Evolutionary conservation across 1,284 basidiomycete species (phyloP).

Genomic region (Marasmius sp.): DNA sequence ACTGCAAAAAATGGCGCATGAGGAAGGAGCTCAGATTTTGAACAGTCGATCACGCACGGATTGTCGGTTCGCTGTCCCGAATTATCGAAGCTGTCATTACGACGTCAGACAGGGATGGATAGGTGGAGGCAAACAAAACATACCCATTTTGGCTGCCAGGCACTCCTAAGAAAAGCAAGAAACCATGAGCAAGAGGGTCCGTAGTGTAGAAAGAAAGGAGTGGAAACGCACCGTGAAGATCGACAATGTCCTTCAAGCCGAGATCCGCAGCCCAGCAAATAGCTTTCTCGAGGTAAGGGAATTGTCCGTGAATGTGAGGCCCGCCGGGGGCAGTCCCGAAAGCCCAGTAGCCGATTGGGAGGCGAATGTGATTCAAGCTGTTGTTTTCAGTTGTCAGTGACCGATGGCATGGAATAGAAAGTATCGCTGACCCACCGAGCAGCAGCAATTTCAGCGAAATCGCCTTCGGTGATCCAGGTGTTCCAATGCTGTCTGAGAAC

Average conservation of each 20-base stretch:
- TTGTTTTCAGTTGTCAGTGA: conserved; percentile 11
- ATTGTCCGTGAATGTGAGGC: conserved; percentile 82
- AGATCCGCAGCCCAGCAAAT: conserved; percentile 77
- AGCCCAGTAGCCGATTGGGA: conserved; percentile 93
- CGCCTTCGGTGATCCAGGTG: conserved; percentile 77
- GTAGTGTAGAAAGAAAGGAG: background rate
- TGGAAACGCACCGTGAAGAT: conserved; percentile 63
- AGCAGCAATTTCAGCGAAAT: conserved; percentile 71
- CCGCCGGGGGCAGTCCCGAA: conserved; percentile 80
- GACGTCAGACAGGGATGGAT: background rate
- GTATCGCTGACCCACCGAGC: conserved; percentile 52
- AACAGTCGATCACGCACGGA: conserved; percentile 39
- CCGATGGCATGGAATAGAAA: conserved; percentile 18
- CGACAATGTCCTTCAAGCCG: conserved; percentile 80
- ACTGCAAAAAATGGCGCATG: conserved; percentile 18
- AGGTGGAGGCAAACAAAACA: conserved; percentile 16
- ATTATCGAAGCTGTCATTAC: conserved; percentile 69
- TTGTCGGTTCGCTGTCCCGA: conserved; percentile 67
- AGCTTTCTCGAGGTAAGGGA: conserved; percentile 69
- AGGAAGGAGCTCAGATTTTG: too few relatives aligned
- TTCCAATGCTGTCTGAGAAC: conserved; percentile 73
- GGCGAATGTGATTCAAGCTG: conserved; percentile 80
- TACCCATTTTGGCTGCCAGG: conserved; percentile 84
- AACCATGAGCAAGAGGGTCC: background rate
- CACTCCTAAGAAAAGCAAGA: conserved; percentile 35